Evolutionary conservation across 148 eudicot species (phyloP).

Genomic region (Chenopodium formosanum): DNA sequence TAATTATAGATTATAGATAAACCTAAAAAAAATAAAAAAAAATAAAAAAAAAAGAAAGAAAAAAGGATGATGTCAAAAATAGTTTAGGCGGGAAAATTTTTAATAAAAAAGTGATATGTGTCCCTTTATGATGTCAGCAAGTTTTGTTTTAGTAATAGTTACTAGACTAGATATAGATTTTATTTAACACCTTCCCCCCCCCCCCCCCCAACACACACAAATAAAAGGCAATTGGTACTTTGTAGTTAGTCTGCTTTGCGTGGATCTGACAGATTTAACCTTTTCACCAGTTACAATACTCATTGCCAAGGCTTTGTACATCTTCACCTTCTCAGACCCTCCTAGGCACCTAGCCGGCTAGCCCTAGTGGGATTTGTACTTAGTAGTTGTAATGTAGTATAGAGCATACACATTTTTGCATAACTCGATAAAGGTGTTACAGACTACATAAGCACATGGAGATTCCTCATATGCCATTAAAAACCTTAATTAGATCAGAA

Average conservation of each 20-base stretch:
- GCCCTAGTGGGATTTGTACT: not conserved
- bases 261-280: not conserved
- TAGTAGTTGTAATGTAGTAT: not conserved
- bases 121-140: no score
- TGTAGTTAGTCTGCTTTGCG: not conserved
- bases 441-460: not conserved
- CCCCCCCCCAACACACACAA: no score
- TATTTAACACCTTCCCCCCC: no score
- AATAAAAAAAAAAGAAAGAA: no score
- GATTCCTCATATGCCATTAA: not conserved
- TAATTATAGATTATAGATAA: no score
- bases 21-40: no score
- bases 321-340: not conserved
- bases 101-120: no score
- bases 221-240: not conserved
- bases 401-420: not conserved
- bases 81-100: no score
- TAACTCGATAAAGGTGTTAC: not conserved
- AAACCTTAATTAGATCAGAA: constrained; percentile 3
- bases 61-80: no score
- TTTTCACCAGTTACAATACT: not conserved
- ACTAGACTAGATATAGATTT: no score
- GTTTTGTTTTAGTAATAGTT: no score
- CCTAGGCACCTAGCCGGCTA: not conserved
- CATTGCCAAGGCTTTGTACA: not conserved